Conservation (phyloP, 805 yeast genomes). For the Teunomyces kruisii region DNA sequence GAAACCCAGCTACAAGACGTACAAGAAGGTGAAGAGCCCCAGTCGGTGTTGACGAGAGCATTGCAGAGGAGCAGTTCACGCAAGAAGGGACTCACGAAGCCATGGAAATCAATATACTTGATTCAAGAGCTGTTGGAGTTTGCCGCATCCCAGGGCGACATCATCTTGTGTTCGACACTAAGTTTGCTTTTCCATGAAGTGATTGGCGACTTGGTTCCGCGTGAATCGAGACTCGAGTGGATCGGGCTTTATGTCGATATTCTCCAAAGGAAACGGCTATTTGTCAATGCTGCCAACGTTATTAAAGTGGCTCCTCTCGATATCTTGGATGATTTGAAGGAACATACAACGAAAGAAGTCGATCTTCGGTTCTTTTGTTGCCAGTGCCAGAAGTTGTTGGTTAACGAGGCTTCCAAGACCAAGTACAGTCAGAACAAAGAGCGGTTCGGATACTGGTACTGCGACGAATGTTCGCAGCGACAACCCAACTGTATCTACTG, state of each 20-base stretch:
- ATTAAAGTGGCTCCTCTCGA: constrained; percentile 42
- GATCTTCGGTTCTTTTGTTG: constrained; percentile 54
- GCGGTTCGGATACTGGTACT: constrained; percentile 78
- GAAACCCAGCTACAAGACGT: constrained; percentile 1
- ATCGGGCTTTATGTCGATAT: constrained; percentile 53
- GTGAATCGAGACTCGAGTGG: constrained; percentile 52
- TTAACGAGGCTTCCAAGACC: constrained; percentile 55
- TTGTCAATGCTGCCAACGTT: constrained; percentile 58
- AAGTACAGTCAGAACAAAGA: constrained; percentile 13
- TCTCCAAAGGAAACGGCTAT: constrained; percentile 49
- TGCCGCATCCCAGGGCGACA: constrained; percentile 62
- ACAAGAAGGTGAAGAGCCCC: constrained; percentile 14
- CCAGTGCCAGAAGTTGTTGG: constrained; percentile 55
- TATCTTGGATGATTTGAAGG: constrained; percentile 26
- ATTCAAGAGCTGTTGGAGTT: constrained; percentile 53
- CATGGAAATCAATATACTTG: constrained; percentile 59
- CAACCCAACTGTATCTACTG: constrained; percentile 78
- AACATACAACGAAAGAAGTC: constrained; percentile 34
- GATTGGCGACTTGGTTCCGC: constrained; percentile 16
- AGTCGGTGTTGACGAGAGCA: constrained; percentile 27
- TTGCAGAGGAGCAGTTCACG: constrained; percentile 12
- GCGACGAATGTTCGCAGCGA: constrained; percentile 63
- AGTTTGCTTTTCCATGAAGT: constrained; percentile 46
- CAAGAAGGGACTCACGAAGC: constrained; percentile 23
- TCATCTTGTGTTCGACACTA: constrained; percentile 58